Conservation (phyloP, 306 rosid species). For the Astragalus membranaceus region DNA sequence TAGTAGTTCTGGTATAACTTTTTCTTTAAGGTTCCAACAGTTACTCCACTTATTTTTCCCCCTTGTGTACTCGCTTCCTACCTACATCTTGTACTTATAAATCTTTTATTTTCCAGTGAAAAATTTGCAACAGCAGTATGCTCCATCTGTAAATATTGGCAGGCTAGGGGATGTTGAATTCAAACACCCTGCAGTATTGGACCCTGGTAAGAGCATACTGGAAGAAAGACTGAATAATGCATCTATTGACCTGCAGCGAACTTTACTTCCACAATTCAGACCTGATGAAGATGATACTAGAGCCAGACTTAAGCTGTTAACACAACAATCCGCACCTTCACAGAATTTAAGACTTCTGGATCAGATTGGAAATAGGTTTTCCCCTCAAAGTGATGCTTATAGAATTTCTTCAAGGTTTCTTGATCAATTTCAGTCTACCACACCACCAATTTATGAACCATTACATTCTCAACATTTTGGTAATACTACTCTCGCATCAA, state of each 20-base stretch:
- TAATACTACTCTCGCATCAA: constrained; percentile 23
- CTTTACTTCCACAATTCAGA: constrained; percentile 22
- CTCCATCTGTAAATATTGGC: constrained; percentile 29
- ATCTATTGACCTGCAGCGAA: constrained; percentile 26
- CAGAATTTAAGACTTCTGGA: constrained; percentile 31
- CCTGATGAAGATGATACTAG: constrained; percentile 32
- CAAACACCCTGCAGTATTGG: constrained; percentile 21
- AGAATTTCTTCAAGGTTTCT: constrained; percentile 29
- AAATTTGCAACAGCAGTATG: constrained; percentile 23
- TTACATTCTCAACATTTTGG: constrained; percentile 31
- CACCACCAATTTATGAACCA: constrained; percentile 29
- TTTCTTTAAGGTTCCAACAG: background rate
- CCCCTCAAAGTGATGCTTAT: constrained; percentile 31
- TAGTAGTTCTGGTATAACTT: constrained; percentile 29
- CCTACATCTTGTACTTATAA: constrained; percentile 3
- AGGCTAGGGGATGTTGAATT: constrained; percentile 15
- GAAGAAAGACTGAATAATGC: constrained; percentile 24
- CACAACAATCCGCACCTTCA: constrained; percentile 26
- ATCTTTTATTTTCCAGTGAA: constrained; percentile 24
- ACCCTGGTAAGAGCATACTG: constrained; percentile 15
- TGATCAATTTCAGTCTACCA: constrained; percentile 35
- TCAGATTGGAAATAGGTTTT: constrained; percentile 21
- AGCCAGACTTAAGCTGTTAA: constrained; percentile 27
- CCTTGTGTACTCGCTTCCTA: background rate
- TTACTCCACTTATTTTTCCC: background rate